phyloP scores from a whole-genome alignment of 352 stramenopile species.

The Phytophthora ramorum region DNA sequence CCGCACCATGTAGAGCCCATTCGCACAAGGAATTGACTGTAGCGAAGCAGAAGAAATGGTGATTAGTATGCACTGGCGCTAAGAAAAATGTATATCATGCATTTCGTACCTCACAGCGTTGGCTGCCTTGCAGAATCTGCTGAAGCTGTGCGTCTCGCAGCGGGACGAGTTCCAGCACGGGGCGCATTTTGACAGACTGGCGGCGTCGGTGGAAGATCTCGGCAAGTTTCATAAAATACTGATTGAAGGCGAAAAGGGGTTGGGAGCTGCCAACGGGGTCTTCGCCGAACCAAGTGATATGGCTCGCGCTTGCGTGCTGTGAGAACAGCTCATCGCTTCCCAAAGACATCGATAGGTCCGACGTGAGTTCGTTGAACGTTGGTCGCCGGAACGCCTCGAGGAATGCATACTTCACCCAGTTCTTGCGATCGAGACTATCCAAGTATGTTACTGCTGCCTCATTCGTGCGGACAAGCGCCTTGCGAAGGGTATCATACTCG shows the following conservation, averaged over 20 bases:
- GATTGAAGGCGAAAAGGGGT: conserved; percentile 67
- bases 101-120: conserved; percentile 77
- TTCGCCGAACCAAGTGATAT: conserved; percentile 70
- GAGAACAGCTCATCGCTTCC: conserved; percentile 53
- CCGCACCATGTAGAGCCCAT: conserved; percentile 81
- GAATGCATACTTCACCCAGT: conserved; percentile 86
- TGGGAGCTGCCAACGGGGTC: conserved; percentile 67
- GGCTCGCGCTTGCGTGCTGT: conserved; percentile 42
- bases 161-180: conserved; percentile 67
- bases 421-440: conserved; percentile 59
- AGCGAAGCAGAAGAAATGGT: conserved; percentile 2
- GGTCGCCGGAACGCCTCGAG: conserved; percentile 66
- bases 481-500: conserved; percentile 70
- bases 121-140: conserved; percentile 73
- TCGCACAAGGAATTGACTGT: conserved; percentile 84
- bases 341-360: conserved; percentile 56
- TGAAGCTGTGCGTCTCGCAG: conserved; percentile 69
- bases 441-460: conserved; percentile 61
- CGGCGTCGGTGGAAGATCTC: conserved; percentile 76
- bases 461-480: conserved; percentile 58
- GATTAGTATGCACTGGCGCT: conserved; percentile 7
- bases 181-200: conserved; percentile 57
- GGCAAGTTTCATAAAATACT: conserved; percentile 78
- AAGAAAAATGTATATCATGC: neutral
- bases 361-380: conserved; percentile 80